Evolutionary conservation across 768 basidiomycete species (phyloP).

Genomic region (button mushroom (Agaricus bisporus)): DNA sequence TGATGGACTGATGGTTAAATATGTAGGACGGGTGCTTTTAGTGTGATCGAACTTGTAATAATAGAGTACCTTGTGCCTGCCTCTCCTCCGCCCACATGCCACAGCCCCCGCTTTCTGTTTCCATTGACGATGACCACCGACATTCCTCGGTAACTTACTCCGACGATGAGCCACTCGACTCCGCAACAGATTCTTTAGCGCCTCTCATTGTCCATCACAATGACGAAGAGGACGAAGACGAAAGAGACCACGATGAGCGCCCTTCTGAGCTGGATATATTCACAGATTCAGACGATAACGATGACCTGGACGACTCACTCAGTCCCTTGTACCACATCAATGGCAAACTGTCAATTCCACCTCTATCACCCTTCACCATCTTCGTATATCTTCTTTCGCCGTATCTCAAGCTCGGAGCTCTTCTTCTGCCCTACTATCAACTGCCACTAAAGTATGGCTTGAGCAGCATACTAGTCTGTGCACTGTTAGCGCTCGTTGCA

Average conservation of each 20-base stretch:
- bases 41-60: too few relatives aligned
- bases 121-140: background rate
- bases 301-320: slow-evolving; percentile 43
- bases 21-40: background rate
- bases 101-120: background rate
- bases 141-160: background rate
- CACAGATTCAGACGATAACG: slow-evolving; percentile 21
- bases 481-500: slow-evolving; percentile 52
- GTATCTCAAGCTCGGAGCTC: slow-evolving; percentile 65
- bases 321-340: slow-evolving; percentile 40
- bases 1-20: slow-evolving; percentile 6
- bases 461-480: slow-evolving; percentile 44
- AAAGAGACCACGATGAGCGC: slow-evolving; percentile 6
- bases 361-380: slow-evolving; percentile 49
- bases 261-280: slow-evolving; percentile 29
- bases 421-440: slow-evolving; percentile 46
- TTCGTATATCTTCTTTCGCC: slow-evolving; percentile 68
- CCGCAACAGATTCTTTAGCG: slow-evolving; percentile 35
- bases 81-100: background rate
- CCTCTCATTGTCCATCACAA: slow-evolving; percentile 62
- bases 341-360: slow-evolving; percentile 35
- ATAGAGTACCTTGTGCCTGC: background rate
- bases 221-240: slow-evolving; percentile 32
- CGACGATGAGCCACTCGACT: slow-evolving; percentile 19
- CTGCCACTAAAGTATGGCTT: slow-evolving; percentile 45